phyloP scores from a whole-genome alignment of 169 alveolate species.

The Cryptosporidium sp. region DNA sequence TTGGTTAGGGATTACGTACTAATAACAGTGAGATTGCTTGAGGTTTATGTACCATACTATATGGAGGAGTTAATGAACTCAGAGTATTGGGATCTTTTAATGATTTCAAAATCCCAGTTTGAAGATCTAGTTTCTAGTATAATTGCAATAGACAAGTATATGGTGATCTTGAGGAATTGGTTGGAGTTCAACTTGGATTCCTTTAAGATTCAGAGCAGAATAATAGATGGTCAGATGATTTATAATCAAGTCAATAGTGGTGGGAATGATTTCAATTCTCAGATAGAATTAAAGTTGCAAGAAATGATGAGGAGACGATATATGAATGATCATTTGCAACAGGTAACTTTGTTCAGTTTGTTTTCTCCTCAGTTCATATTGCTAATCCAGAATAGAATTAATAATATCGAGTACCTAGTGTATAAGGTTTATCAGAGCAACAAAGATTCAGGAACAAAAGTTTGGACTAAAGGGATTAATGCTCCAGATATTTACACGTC shows the following conservation, averaged over 20 bases:
- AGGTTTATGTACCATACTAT: conserved; percentile 47
- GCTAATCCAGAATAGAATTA: conserved; percentile 44
- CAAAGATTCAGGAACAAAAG: neutral
- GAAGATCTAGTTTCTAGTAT: conserved; percentile 19
- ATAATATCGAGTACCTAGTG: conserved; percentile 35
- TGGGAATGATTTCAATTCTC: neutral
- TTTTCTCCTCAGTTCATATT: conserved; percentile 44
- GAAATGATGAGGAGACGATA: conserved; percentile 67
- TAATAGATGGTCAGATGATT: conserved; percentile 35
- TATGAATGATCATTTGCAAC: conserved; percentile 26
- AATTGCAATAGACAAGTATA: conserved; percentile 52
- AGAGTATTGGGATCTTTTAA: conserved; percentile 71
- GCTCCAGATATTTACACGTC: conserved; percentile 49
- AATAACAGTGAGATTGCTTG: conserved; percentile 32
- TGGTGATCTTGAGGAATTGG: conserved; percentile 55
- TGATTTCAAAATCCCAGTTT: conserved; percentile 45
- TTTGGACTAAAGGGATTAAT: conserved; percentile 56
- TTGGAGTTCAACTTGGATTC: conserved; percentile 51
- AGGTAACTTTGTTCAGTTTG: neutral
- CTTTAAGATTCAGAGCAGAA: conserved; percentile 13
- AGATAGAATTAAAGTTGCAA: neutral
- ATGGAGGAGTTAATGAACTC: conserved; percentile 32
- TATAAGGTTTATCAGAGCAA: conserved; percentile 28
- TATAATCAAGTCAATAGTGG: conserved; percentile 1
- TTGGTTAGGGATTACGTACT: conserved; percentile 38